Conservation (phyloP, 2,329 filamentous ascomycete genomes). For the Apiospora kogelbergensis region DNA sequence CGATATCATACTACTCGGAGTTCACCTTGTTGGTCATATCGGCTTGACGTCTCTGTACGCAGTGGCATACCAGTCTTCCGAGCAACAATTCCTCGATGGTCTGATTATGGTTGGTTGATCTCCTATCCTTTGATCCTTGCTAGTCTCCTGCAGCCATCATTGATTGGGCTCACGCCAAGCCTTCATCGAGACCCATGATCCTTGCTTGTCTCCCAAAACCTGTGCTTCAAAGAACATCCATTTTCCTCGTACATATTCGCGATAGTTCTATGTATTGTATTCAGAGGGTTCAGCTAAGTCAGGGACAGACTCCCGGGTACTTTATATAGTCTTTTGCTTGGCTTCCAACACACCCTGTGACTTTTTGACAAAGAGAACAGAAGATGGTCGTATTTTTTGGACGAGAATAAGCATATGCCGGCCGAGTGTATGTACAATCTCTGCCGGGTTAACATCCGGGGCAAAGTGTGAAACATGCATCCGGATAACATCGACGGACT, state of each 20-base stretch:
- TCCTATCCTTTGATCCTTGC: not conserved
- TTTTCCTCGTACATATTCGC: not conserved
- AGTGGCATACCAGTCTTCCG: not conserved
- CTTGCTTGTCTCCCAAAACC: not conserved
- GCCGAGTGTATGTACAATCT: not conserved
- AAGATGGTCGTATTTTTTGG: not conserved
- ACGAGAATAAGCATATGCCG: not conserved
- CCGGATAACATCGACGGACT: not conserved
- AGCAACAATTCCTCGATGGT: not conserved
- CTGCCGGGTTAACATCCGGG: not conserved
- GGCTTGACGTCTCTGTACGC: not conserved
- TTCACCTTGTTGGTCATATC: not conserved
- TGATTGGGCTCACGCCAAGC: not conserved
- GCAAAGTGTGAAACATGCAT: not conserved
- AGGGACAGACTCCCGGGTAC: not conserved
- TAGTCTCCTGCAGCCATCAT: not conserved
- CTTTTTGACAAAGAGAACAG: too few relatives aligned
- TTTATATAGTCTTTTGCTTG: not conserved
- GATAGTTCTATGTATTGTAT: not conserved
- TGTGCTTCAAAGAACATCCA: not conserved
- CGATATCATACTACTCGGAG: not conserved
- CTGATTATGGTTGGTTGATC: conserved; percentile 1
- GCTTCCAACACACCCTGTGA: not conserved
- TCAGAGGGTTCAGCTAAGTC: not conserved
- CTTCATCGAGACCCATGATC: not conserved